Base-by-base conservation (phyloP, 345 rosid species). In the Kernera saxatilis region DNA sequence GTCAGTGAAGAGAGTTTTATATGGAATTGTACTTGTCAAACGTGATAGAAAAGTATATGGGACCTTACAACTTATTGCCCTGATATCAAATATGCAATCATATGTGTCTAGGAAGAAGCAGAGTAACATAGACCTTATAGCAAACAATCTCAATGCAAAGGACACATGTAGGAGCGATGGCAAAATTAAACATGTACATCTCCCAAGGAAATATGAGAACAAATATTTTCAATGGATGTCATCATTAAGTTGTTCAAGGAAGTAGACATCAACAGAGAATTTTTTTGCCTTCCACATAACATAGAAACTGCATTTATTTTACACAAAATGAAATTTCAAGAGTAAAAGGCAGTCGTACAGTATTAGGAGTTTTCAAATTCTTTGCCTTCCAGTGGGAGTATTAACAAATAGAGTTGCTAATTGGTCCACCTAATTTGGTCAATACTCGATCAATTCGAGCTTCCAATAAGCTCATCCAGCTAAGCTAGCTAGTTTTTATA, bases 271-370 rank as follows among this genome's bases (percentile, higher is more conserved):
- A 82, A 67, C 21, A 64, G 60, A 41, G 84, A 84, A 57, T 68
- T 63, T 21, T 56, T 26, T 61, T 70, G 32, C 58, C 41, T 65
- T 46, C 52, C 63, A 53, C 61, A 52, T 2, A 40, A 14, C 5
- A 64, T 29, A 71, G 74, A 82, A 70, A 83, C 79, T 55, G 88
- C 93, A 51, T 70, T 92, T 17, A 75, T 83, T 17, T 85, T 87
- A 35, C 82, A 77, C 53, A 61, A 64, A 58, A 68, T 57, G 50
- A 45, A 33, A 19, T 64, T 57, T 67, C 53, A 63, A 27, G 77
- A 75, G 73, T 64, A 23, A 35, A 81, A 77, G 65, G 81, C 84
- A 23, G 63, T 83, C 54, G 87, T n/a, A n/a, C n/a, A n/a, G n/a
- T n/a, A n/a, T n/a, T n/a, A n/a, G n/a, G n/a, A n/a, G n/a, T n/a